These are phyloP conservation scores for Alternaria metachromatica DNA, from an alignment of 2,329 filamentous ascomycete species.

Conservation along the genomic window DNA sequence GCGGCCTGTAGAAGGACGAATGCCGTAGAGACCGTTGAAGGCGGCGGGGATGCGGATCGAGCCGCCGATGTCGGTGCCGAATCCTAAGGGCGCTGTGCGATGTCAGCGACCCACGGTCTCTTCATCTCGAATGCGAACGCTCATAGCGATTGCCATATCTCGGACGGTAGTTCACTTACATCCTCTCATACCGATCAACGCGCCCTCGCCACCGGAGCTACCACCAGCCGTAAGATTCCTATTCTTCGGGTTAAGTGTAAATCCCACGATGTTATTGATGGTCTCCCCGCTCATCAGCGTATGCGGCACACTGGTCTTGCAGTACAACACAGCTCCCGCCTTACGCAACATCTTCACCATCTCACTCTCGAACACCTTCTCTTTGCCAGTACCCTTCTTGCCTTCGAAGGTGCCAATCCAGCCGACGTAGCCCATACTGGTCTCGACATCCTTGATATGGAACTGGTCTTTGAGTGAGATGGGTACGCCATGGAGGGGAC, in stretches of 20 bases:
- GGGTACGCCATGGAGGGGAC: slow-evolving; percentile 56
- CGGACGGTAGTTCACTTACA: slow-evolving; percentile 35
- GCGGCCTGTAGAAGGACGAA: slow-evolving; percentile 60
- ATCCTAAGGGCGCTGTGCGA: slow-evolving; percentile 54
- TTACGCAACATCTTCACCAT: slow-evolving; percentile 62
- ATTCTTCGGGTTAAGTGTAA: slow-evolving; percentile 65
- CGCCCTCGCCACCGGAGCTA: slow-evolving; percentile 67
- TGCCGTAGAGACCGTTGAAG: slow-evolving; percentile 65
- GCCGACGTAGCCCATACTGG: slow-evolving; percentile 66
- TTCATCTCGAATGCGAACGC: background rate
- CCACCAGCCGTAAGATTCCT: slow-evolving; percentile 61
- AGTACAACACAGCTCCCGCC: slow-evolving; percentile 64
- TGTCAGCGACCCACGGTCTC: slow-evolving; percentile 4
- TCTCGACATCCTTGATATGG: slow-evolving; percentile 56
- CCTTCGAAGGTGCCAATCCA: slow-evolving; percentile 70
- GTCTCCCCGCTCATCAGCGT: slow-evolving; percentile 67
- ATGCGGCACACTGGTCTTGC: slow-evolving; percentile 65
- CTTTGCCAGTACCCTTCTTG: slow-evolving; percentile 58
- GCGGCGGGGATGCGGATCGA: slow-evolving; percentile 64
- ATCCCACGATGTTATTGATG: slow-evolving; percentile 66
- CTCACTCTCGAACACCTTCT: slow-evolving; percentile 63
- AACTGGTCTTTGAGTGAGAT: slow-evolving; percentile 59
- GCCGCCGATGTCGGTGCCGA: slow-evolving; percentile 66
- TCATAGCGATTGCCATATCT: background rate
- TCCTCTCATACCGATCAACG: slow-evolving; percentile 62